Base-by-base conservation (phyloP, 495 filamentous ascomycete genomes). In the Schizothecium vesticola region DNA sequence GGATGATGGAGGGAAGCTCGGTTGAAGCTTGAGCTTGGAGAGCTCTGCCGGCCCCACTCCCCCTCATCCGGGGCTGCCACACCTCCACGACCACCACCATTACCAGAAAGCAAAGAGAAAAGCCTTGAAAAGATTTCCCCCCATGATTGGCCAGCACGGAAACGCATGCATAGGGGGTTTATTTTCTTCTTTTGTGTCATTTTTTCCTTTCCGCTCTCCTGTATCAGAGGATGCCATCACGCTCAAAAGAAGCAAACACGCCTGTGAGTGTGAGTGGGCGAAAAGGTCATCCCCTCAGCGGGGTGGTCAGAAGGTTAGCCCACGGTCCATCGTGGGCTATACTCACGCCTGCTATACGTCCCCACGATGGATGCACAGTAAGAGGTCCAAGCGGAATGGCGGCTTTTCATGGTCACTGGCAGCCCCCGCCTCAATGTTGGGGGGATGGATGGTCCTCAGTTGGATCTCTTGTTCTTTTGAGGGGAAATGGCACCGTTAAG, bases 341-440 rank as follows among this genome's bases (percentile, higher is more conserved):
- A 51, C 43, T 51, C 6, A 3, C 43, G 19, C 1, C 43, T 51
- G 43, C 19, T 51, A 51, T 56, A 65, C 16, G 21, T 65, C 24
- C 63, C 63, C 43, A 23, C 63, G 26, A 65, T 65, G 63, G 51
- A 63, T n/a, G 43, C 43, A 51, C 43, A 51, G 43, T 25, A 57
- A 65, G 55, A 55, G 63, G 63, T 65, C 63, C 56, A 65, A 65
- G 63, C 63, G 63, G 63, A 55, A 65, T 65, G 63, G 43, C 25
- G 51, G 56, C 63, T 55, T 57, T 9, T 57, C 16, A 1, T 55
- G 5, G 36, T 4, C 63, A 31, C 25, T 22, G 43, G 43, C 43
- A 51, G 8, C 24, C 31, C 43, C 22, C 23, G 11, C 22, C 63
- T 26, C 55, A 13, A n/a, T 19, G 9, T 56, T 56, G 24, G 13